A percentile compares a stretch with the other conserved stretches of the same genome.
Conservation (phyloP, 495 filamentous ascomycete genomes). For the Cladorrhinum samala region DNA sequence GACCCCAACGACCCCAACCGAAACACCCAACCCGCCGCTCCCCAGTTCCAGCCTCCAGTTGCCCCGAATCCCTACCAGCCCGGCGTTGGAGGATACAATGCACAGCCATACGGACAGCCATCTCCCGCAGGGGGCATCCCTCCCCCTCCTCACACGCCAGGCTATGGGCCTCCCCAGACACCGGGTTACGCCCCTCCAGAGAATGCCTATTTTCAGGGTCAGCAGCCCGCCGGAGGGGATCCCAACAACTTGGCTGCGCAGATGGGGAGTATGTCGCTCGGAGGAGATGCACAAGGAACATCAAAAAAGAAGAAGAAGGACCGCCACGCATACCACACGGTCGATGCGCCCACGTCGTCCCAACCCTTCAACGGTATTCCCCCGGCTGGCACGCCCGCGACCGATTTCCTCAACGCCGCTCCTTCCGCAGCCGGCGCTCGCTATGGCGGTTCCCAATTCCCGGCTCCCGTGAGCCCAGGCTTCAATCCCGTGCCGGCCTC, state of each 20-base stretch:
- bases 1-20: slow-evolving; percentile 59
- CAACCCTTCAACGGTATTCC: slow-evolving; percentile 61
- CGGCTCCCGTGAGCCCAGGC: slow-evolving; percentile 51
- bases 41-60: slow-evolving; percentile 49
- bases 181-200: not conserved
- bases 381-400: slow-evolving; percentile 50
- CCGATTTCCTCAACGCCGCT: slow-evolving; percentile 69
- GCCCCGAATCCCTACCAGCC: slow-evolving; percentile 57
- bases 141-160: slow-evolving; percentile 29
- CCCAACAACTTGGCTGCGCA: slow-evolving; percentile 74
- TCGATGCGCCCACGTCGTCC: slow-evolving; percentile 64
- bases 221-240: slow-evolving; percentile 18
- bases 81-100: slow-evolving; percentile 39
- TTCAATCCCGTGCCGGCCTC: slow-evolving; percentile 53
- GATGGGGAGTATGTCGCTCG: slow-evolving; percentile 76
- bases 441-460: slow-evolving; percentile 49
- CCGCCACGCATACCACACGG: slow-evolving; percentile 82
- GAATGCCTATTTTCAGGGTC: slow-evolving; percentile 25
- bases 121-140: slow-evolving; percentile 28
- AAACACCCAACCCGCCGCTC: slow-evolving; percentile 50
- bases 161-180: slow-evolving; percentile 30
- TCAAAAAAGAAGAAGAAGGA: slow-evolving; percentile 82
- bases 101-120: slow-evolving; percentile 28
- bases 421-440: slow-evolving; percentile 27
- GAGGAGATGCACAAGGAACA: slow-evolving; percentile 49